Evolutionary conservation across 2,329 filamentous ascomycete species (phyloP), one percentile per base, ranked within the genome.

Genomic region (Fusarium drepaniforme): DNA sequence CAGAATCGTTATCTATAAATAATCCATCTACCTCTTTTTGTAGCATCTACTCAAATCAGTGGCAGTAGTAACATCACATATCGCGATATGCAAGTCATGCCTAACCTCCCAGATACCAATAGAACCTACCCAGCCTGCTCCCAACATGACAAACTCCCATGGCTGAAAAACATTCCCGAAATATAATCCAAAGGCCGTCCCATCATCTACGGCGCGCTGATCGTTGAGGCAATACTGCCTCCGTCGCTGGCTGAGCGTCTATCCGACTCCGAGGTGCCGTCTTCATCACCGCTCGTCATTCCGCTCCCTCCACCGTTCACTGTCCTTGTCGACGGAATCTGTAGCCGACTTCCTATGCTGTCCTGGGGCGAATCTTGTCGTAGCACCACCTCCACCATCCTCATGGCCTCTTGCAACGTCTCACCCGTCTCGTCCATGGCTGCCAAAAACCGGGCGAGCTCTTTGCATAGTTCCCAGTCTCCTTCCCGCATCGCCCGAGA

Each of bases 401-500:
- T 89, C 82, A 97, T 88, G 3, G 93, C 93, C 77, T 93, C 90
- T 64, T 90, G 87, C 59, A 99, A 86, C 53, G 94, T 96, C 75
- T 93, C 91, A 0, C 97, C 97, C 16, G 92, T 93, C 75, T 94
- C 92, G 80, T 99, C 97, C 78, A 99, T 91, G 7, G 96, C 96
- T 57, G 97, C 95, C 67, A 99, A 85, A 83, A 99, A 99, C n/a
- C 96, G 89, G 13, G 97, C 96, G 33, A 99, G 88, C 82, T 99
- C 97, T 78, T 95, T 97, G 84, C 97, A 98, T 33, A 99, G 85
- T 77, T 98, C 96, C 95, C 96, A 99, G 80, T 98, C 96, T 59
- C 92, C 91, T 82, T 96, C 95, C 37, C 91, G 88, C 78, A 96
- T 96, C 1, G 96, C 97, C 59, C 94, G 88, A 37, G 91, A 91